Evolutionary conservation across 164 flowering plant species (phyloP), one percentile per base, ranked within the genome.

Genomic region (Vitis riparia): DNA sequence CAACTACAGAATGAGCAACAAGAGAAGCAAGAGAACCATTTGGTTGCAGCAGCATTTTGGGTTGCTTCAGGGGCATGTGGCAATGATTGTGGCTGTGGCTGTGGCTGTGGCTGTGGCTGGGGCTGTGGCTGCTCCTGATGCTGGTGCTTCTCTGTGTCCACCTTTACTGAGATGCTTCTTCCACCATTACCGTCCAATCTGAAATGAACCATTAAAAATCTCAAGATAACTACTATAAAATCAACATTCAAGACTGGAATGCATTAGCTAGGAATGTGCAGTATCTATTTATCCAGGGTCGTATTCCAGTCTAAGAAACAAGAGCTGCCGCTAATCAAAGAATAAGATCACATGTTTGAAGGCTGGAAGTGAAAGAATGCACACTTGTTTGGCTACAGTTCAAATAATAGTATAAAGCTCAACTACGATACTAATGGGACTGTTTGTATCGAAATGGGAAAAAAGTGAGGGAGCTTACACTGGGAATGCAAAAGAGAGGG

Each of bases 21-120:
- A 55, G 59, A 60, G 71, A 75, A 70, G 72, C 75, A 77, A 65
- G 79, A 68, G 50, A 70, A 79, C 78, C 82, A 81, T 14, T 61
- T 56, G 15, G 37, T 56, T 8, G 23, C 56, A 3, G 65, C 53
- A 19, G 65, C 44, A 14, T 67, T 68, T 52, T 51, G 59, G 27
- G 23, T 17, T n/a, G 48, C 57, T 49, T 23, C 48, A 11, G 78
- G 65, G 32, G 48, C 53, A 51, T 51, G 59, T 44, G 63, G 49
- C 29, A 63, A 3, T 14, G 51, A 8, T 37, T 64, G 47, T 62
- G 68, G 53, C 19, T 57, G 37, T 55, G 17, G 17, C 17, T 17
- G 17, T 7, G 12, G 61, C 15, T 51, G 59, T 17, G 63, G 49
- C 29, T 64, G 47, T 62, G 63, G 53, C 19, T 57, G 37, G 37